Evolutionary conservation across 768 basidiomycete species (phyloP).

Genomic region (Dacryopinax primogenitus): DNA sequence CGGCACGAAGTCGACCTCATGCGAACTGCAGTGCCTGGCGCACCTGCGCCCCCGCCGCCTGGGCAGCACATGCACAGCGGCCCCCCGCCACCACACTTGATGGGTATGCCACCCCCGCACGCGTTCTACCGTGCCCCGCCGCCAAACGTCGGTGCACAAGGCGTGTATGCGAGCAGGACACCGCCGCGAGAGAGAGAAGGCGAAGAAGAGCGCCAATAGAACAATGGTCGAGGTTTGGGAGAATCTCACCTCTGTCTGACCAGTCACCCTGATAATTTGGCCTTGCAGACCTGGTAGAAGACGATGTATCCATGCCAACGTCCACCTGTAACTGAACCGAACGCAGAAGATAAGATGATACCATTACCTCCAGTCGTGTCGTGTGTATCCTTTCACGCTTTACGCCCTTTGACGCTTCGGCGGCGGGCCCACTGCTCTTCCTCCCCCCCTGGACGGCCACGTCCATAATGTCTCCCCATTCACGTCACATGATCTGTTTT

Average conservation of each 20-base stretch:
- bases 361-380: background rate
- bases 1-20: constrained; percentile 56
- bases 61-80: background rate
- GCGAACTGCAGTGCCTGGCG: constrained; percentile 25
- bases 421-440: background rate
- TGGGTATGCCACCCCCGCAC: background rate
- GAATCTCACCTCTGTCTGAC: background rate
- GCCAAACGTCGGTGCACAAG: background rate
- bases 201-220: background rate
- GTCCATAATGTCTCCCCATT: background rate
- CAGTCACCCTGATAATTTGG: background rate
- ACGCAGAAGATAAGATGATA: constrained; percentile 2
- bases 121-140: background rate
- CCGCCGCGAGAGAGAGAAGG: background rate
- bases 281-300: background rate
- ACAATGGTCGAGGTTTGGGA: background rate
- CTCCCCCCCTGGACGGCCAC: background rate
- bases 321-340: background rate
- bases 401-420: background rate
- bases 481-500: background rate
- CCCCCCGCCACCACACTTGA: background rate
- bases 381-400: background rate
- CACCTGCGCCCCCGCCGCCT: background rate
- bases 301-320: background rate
- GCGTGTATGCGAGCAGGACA: background rate